Conservation (phyloP, 2,329 filamentous ascomycete species). For the Polytolypa hystricis region DNA sequence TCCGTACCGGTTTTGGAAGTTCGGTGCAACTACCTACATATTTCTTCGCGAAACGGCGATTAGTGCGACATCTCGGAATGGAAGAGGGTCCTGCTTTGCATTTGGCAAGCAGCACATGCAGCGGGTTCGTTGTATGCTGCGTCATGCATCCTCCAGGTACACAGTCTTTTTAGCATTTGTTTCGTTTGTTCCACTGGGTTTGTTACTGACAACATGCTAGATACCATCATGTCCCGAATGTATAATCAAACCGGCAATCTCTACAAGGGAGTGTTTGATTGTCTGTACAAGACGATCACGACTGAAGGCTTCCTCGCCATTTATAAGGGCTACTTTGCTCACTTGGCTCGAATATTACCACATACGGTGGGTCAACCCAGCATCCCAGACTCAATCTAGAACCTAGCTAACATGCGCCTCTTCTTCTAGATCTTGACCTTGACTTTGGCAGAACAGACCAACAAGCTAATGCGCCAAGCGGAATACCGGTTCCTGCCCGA, state of each 20-base stretch:
- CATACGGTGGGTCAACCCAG: constrained; percentile 67
- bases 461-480: constrained; percentile 73
- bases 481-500: constrained; percentile 51
- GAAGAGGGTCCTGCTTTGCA: constrained; percentile 83
- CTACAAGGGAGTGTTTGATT: constrained; percentile 90
- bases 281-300: constrained; percentile 76
- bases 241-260: constrained; percentile 98
- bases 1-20: constrained; percentile 88
- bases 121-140: constrained; percentile 91
- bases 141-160: constrained; percentile 93
- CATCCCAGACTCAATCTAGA: too few species aligned
- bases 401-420: too few species aligned
- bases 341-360: constrained; percentile 84
- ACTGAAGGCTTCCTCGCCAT: constrained; percentile 87
- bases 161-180: too few species aligned
- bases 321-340: constrained; percentile 95
- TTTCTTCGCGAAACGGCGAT: constrained; percentile 85
- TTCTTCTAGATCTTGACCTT: constrained; percentile 70
- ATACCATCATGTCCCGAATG: constrained; percentile 96
- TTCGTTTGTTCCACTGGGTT: not conserved
- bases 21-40: constrained; percentile 95
- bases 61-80: constrained; percentile 76
- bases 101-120: constrained; percentile 74
- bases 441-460: constrained; percentile 90
- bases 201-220: constrained; percentile 29